phyloP scores from a whole-genome alignment of 1,139 yeast genomes.

The Martiniozyma asiatica region DNA sequence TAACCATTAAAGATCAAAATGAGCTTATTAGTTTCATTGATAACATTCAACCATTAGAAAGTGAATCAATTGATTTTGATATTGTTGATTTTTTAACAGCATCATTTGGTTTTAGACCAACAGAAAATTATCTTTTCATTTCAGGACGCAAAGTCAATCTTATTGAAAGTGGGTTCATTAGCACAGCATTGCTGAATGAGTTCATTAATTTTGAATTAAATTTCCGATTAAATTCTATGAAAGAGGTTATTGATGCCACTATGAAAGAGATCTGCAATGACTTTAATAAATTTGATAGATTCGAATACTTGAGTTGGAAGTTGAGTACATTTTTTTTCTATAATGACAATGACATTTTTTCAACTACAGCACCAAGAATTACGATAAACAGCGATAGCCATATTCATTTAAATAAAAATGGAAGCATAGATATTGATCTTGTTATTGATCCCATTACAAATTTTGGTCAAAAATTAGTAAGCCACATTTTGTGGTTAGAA shows the following conservation, averaged over 20 bases:
- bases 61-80: slow-evolving; percentile 3
- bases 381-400: slow-evolving; percentile 2
- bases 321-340: slow-evolving; percentile 35
- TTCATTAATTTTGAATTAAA: slow-evolving; percentile 18
- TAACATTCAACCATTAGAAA: neutral
- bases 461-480: slow-evolving; percentile 48
- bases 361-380: slow-evolving; percentile 24
- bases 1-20: slow-evolving; percentile 2
- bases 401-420: slow-evolving; percentile 11
- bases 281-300: slow-evolving; percentile 29
- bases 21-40: slow-evolving; percentile 1
- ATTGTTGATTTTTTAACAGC: too few relatives aligned
- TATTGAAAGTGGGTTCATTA: too few relatives aligned
- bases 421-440: slow-evolving; percentile 36
- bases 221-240: slow-evolving; percentile 16
- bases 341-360: slow-evolving; percentile 21
- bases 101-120: neutral
- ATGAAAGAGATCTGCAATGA: slow-evolving; percentile 9
- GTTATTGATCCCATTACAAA: slow-evolving; percentile 66
- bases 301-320: slow-evolving; percentile 32
- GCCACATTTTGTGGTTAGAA: slow-evolving; percentile 29
- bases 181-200: slow-evolving; percentile 8
- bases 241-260: slow-evolving; percentile 7
- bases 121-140: slow-evolving; percentile 11
- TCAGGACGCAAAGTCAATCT: slow-evolving; percentile 18